Evolutionary conservation across 2,329 filamentous ascomycete genomes (phyloP), one percentile per base, ranked within the genome.

Genomic region (Zymoseptoria brevis): DNA sequence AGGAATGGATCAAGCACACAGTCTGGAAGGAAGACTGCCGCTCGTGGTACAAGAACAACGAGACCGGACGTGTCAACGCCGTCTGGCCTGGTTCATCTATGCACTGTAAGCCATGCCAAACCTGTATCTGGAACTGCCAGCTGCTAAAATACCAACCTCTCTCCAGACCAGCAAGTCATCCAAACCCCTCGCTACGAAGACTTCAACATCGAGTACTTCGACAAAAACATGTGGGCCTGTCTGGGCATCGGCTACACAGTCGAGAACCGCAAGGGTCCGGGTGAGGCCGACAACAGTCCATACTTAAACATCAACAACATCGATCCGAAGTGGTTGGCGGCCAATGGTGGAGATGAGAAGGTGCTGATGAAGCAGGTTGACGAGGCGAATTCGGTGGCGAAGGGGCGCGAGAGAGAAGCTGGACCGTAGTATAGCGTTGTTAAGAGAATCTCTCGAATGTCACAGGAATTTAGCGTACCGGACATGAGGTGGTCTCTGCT

Each of bases 51-150:
- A 77, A 76, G 65, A 75, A 81, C 65, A 75, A 77, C 58, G 73
- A 74, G 21, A 78, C 75, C 1, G 77, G 76, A n/a, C 69, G 76
- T 5, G 76, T 79, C 19, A 73, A 73, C 68, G 77, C 79, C 2
- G 71, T 82, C 1, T 82, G 76, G 75, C 80, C 80, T 0, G 81
- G 80, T 2, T 76, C 74, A 2, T 78, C 75, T 0, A 73, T 82
- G 50, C 79, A 82, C 57, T 82, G 26, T 29, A 29, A 29, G 26
- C 26, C 26, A 29, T 29, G 7, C 8, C 26, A 8, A 29, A 8
- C 8, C 26, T 29, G 7, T 2, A 29, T 29, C 26, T 29, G 26
- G 22, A 3, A 24, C 22, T 8, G 8, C 26, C 26, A 29, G 7
- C 26, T 8, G 26, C 8, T 29, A 8, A 29, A 2, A 29, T 8